phyloP scores from a whole-genome alignment of 2,329 filamentous ascomycete genomes.

The Aspergillus brunneoviolaceus region DNA sequence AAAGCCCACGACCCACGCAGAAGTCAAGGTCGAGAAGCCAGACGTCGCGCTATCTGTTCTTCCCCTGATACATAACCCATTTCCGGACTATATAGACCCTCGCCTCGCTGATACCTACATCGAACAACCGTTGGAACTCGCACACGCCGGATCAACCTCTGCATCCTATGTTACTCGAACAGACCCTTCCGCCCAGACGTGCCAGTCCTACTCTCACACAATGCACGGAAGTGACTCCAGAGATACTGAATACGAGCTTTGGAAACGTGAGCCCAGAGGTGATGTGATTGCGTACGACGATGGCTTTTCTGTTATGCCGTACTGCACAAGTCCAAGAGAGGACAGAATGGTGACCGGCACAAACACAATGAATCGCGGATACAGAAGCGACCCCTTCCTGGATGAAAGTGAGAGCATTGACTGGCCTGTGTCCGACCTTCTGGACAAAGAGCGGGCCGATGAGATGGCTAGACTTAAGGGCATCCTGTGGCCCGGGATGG shows the following conservation, averaged over 20 bases:
- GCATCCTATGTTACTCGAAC: slow-evolving; percentile 10
- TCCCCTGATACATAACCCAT: slow-evolving; percentile 1
- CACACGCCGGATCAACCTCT: slow-evolving; percentile 1
- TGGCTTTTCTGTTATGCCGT: slow-evolving; percentile 9
- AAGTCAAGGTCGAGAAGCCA: slow-evolving; percentile 4
- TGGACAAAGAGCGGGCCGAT: slow-evolving; percentile 34
- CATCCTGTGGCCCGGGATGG: slow-evolving; percentile 52
- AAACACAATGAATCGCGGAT: background rate
- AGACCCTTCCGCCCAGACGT: background rate
- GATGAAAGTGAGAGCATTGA: slow-evolving; percentile 20
- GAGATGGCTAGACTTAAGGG: slow-evolving; percentile 48
- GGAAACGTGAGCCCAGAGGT: slow-evolving; percentile 20
- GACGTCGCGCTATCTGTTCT: background rate
- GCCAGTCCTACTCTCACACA: background rate
- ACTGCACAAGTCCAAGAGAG: slow-evolving; percentile 10
- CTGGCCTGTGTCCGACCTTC: slow-evolving; percentile 21
- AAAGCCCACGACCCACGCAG: slow-evolving; percentile 10
- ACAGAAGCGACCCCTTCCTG: slow-evolving; percentile 23
- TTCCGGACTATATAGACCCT: slow-evolving; percentile 31
- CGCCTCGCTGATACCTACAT: slow-evolving; percentile 24
- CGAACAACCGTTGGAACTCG: slow-evolving; percentile 1
- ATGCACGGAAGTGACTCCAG: slow-evolving; percentile 3
- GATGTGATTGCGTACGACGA: slow-evolving; percentile 21
- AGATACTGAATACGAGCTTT: background rate
- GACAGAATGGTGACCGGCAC: slow-evolving; percentile 2